phyloP scores from a whole-genome alignment of 176 grass and related monocot genomes.

The Pontederia paniculata region DNA sequence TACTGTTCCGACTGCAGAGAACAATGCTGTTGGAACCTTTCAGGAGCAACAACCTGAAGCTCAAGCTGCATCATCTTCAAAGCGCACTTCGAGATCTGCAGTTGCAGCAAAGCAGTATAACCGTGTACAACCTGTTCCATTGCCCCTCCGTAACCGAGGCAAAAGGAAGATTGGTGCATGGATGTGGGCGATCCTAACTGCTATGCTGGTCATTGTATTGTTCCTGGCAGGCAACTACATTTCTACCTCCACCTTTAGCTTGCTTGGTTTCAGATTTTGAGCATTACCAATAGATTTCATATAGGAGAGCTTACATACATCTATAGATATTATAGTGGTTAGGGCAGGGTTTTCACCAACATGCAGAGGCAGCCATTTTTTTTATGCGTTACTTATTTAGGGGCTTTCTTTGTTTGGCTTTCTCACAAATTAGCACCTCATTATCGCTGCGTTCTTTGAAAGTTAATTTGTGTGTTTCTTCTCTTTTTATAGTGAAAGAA shows the following conservation, averaged over 20 bases:
- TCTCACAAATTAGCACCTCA: background rate
- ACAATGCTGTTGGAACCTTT: slow-evolving; percentile 16
- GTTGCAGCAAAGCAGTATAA: slow-evolving; percentile 45
- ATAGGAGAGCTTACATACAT: background rate
- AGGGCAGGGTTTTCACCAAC: background rate
- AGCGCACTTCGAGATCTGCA: slow-evolving; percentile 24
- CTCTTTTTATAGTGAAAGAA: too few relatives aligned
- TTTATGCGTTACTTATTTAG: background rate
- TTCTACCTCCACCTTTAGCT: slow-evolving; percentile 28
- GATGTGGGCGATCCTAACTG: slow-evolving; percentile 30
- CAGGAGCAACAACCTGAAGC: slow-evolving; percentile 14
- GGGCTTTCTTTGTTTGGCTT: slow-evolving; percentile 5
- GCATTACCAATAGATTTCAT: background rate
- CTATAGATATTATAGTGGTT: background rate
- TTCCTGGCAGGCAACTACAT: slow-evolving; percentile 51
- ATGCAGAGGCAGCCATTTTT: background rate
- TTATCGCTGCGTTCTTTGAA: background rate
- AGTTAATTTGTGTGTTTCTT: background rate
- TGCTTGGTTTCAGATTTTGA: slow-evolving; percentile 11
- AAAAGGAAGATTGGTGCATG: slow-evolving; percentile 52
- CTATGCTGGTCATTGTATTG: slow-evolving; percentile 34
- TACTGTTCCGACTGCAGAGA: slow-evolving; percentile 22
- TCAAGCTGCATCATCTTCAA: slow-evolving; percentile 10
- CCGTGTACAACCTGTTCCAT: slow-evolving; percentile 44
- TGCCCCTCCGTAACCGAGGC: slow-evolving; percentile 50